phyloP scores from a whole-genome alignment of 352 stramenopile genomes.

The Globisporangium ultimum region DNA sequence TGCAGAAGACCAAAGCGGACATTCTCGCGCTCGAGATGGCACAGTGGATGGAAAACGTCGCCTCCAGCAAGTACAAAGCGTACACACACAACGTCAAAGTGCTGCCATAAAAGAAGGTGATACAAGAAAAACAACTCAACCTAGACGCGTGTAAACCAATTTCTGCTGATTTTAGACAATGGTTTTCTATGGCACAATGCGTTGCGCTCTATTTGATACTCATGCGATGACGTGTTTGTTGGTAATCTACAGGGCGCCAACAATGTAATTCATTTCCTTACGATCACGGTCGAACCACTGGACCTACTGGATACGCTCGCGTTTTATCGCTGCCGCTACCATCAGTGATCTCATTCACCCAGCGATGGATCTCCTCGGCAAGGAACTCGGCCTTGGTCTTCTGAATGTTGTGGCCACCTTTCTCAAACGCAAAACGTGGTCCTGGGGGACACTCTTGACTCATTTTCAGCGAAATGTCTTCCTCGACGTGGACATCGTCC shows the following conservation, averaged over 20 bases:
- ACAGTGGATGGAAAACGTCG: constrained; percentile 28
- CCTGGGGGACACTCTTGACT: constrained; percentile 28
- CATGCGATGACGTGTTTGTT: too few relatives aligned
- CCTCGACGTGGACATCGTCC: constrained; percentile 65
- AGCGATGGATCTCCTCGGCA: constrained; percentile 18
- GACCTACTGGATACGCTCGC: background rate
- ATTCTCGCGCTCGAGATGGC: constrained; percentile 36
- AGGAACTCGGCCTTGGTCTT: constrained; percentile 38
- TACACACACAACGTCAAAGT: constrained; percentile 12
- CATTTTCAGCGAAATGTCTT: constrained; percentile 38
- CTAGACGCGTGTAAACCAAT: too few relatives aligned
- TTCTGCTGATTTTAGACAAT: too few relatives aligned
- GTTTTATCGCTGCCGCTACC: too few relatives aligned
- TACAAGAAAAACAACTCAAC: background rate
- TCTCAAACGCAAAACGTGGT: constrained; percentile 30
- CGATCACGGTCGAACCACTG: constrained; percentile 10
- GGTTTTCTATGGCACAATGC: too few relatives aligned
- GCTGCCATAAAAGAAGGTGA: constrained; percentile 1
- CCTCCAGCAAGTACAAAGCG: too few relatives aligned
- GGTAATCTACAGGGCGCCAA: too few relatives aligned
- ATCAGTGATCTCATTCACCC: constrained; percentile 21
- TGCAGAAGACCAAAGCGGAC: constrained; percentile 66
- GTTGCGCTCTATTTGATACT: too few relatives aligned
- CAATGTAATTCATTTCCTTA: background rate
- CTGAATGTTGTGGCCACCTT: constrained; percentile 50